phyloP scores from a whole-genome alignment of 2,329 filamentous ascomycete species.

The Diplodia seriata region DNA sequence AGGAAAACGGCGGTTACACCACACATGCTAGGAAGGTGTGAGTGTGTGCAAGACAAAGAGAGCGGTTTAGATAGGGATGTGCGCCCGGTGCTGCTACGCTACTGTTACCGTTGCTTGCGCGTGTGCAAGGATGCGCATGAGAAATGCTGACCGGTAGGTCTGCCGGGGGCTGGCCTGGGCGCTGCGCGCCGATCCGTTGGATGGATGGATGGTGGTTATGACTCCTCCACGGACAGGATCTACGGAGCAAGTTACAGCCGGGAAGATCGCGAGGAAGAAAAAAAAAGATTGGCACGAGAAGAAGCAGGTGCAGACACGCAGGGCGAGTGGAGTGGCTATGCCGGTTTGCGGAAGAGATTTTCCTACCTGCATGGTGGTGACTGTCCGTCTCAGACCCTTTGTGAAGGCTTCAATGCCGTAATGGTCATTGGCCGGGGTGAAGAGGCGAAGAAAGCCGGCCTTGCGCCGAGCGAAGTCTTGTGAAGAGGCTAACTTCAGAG shows the following conservation, averaged over 20 bases:
- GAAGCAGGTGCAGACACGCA: background rate
- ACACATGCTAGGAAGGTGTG: slow-evolving; percentile 8
- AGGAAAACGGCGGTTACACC: slow-evolving; percentile 11
- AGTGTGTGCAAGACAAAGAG: no score
- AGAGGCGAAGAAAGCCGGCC: background rate
- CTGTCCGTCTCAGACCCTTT: slow-evolving; percentile 4
- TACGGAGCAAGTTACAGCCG: background rate
- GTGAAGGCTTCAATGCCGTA: background rate
- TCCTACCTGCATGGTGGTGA: background rate
- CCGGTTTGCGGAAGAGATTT: background rate
- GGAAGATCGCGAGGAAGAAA: background rate
- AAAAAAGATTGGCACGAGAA: no score
- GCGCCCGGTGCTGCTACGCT: slow-evolving; percentile 4
- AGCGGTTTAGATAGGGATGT: background rate
- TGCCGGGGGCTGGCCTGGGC: background rate
- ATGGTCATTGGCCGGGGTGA: background rate
- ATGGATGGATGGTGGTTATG: background rate
- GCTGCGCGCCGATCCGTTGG: slow-evolving; percentile 6
- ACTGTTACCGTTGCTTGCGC: background rate
- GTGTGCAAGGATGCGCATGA: slow-evolving; percentile 16
- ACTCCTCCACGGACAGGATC: no score
- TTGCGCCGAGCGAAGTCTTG: slow-evolving; percentile 7
- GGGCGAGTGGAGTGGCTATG: slow-evolving; percentile 12
- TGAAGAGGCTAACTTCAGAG: slow-evolving; percentile 3
- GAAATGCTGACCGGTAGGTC: slow-evolving; percentile 13